Percentiles rank a stretch among this genome's conserved stretches.
phyloP scores from a whole-genome alignment of 805 yeast species.

The Kodamaea sagamina region DNA sequence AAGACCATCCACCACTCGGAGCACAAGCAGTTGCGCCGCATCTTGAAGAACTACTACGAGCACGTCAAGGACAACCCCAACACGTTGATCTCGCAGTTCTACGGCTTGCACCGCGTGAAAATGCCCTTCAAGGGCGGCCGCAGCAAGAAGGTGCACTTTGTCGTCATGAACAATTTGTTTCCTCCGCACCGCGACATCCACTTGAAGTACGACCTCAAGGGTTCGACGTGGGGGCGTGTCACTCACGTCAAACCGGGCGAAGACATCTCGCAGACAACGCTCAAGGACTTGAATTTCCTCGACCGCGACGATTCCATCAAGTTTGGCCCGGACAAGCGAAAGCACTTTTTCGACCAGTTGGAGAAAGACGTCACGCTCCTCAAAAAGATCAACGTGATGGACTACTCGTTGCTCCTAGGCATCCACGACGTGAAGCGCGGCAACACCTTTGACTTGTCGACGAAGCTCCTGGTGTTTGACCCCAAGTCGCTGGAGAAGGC shows the following conservation, averaged over 20 bases:
- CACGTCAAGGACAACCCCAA: slow-evolving; percentile 85
- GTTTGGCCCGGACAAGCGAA: slow-evolving; percentile 71
- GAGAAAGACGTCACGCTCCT: slow-evolving; percentile 73
- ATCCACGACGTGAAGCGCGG: slow-evolving; percentile 74
- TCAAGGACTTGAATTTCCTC: slow-evolving; percentile 89
- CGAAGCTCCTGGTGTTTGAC: slow-evolving; percentile 46
- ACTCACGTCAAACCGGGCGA: slow-evolving; percentile 43
- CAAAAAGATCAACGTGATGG: slow-evolving; percentile 85
- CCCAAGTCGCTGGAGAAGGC: slow-evolving; percentile 41
- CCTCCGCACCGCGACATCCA: slow-evolving; percentile 92
- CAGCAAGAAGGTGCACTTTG: slow-evolving; percentile 70
- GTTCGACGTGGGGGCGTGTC: slow-evolving; percentile 81
- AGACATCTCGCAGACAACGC: slow-evolving; percentile 46
- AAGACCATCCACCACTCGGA: slow-evolving; percentile 94
- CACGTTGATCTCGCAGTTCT: slow-evolving; percentile 90
- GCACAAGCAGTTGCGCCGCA: slow-evolving; percentile 76
- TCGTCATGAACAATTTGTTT: slow-evolving; percentile 95
- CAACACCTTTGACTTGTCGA: slow-evolving; percentile 38
- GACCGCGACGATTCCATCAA: slow-evolving; percentile 62
- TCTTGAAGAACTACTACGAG: slow-evolving; percentile 71
- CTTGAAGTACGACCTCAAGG: slow-evolving; percentile 85
- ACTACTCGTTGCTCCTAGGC: slow-evolving; percentile 87
- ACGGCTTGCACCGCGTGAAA: slow-evolving; percentile 91
- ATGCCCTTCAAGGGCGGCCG: slow-evolving; percentile 70
- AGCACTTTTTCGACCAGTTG: slow-evolving; percentile 66